Conservation (phyloP, 2,329 filamentous ascomycete genomes). For the Aspergillaceae sp. region DNA sequence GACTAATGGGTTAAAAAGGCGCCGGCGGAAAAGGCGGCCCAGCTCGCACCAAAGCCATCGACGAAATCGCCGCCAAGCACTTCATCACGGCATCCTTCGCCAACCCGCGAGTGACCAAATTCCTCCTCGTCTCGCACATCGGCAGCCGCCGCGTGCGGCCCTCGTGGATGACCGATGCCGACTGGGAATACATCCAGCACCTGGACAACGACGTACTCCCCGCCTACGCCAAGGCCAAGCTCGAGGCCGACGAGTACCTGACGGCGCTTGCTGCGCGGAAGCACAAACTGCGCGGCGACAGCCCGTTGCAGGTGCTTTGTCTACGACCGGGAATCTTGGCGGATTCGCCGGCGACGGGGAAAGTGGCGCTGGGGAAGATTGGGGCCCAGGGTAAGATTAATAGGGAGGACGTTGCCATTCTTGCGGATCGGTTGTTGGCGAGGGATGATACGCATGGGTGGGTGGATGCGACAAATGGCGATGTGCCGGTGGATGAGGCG, state of each 20-base stretch:
- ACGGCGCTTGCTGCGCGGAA: slow-evolving; percentile 36
- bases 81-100: slow-evolving; percentile 44
- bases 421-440: slow-evolving; percentile 42
- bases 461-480: slow-evolving; percentile 46
- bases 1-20: slow-evolving; percentile 24
- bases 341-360: slow-evolving; percentile 40
- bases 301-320: slow-evolving; percentile 42
- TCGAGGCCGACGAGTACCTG: slow-evolving; percentile 49
- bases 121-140: slow-evolving; percentile 48
- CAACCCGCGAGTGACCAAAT: slow-evolving; percentile 42
- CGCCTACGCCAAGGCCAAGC: slow-evolving; percentile 46
- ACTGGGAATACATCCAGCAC: slow-evolving; percentile 39
- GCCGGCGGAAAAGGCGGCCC: slow-evolving; percentile 49
- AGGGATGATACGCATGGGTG: slow-evolving; percentile 43
- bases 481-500: slow-evolving; percentile 39
- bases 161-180: slow-evolving; percentile 43
- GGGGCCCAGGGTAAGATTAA: slow-evolving; percentile 37
- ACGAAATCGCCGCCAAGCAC: slow-evolving; percentile 47
- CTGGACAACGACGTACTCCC: slow-evolving; percentile 43
- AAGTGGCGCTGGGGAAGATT: slow-evolving; percentile 43
- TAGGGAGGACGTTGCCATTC: slow-evolving; percentile 45
- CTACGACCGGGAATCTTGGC: slow-evolving; percentile 44
- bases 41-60: slow-evolving; percentile 43
- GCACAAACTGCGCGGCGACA: slow-evolving; percentile 10
- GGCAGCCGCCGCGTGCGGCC: slow-evolving; percentile 42